Evolutionary conservation across 2,329 filamentous ascomycete species (phyloP).

Genomic region (Aspergillus sp.): DNA sequence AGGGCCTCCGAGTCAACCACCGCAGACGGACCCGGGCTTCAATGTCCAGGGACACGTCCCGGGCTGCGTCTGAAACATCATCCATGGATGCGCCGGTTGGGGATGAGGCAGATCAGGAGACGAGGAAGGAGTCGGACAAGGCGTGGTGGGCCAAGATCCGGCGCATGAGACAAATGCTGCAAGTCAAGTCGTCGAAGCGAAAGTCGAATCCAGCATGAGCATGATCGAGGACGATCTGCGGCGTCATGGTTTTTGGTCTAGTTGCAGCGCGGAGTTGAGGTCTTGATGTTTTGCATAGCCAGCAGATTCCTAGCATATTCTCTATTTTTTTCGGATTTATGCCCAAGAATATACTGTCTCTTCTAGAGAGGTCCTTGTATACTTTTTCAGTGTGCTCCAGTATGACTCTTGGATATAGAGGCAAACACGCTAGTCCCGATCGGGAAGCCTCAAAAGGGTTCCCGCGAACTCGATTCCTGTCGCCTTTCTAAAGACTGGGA

Average conservation of each 20-base stretch:
- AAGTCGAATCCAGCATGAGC: conserved; percentile 10
- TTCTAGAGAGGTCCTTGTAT: no score
- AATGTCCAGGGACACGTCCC: conserved; percentile 15
- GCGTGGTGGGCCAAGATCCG: conserved; percentile 63
- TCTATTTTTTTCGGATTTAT: background rate
- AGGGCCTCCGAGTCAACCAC: conserved; percentile 33
- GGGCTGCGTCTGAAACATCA: conserved; percentile 18
- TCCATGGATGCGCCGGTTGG: conserved; percentile 11
- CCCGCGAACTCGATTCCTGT: no score
- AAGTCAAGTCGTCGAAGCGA: conserved; percentile 53
- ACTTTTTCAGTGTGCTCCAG: no score
- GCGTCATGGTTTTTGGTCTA: background rate
- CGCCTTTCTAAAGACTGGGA: no score
- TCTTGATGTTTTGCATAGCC: background rate
- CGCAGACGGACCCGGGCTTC: conserved; percentile 21
- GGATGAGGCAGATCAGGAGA: conserved; percentile 32
- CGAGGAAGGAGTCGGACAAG: conserved; percentile 55
- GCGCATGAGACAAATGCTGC: conserved; percentile 62
- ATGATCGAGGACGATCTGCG: background rate
- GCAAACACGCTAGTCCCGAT: no score
- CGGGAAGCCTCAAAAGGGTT: no score
- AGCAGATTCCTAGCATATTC: background rate
- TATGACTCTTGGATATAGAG: no score
- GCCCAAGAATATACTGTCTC: no score
- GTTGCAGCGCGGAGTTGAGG: conserved; percentile 1